Conservation (phyloP, 129 eudicot genomes). For the Chrysanthemum makinoi region DNA sequence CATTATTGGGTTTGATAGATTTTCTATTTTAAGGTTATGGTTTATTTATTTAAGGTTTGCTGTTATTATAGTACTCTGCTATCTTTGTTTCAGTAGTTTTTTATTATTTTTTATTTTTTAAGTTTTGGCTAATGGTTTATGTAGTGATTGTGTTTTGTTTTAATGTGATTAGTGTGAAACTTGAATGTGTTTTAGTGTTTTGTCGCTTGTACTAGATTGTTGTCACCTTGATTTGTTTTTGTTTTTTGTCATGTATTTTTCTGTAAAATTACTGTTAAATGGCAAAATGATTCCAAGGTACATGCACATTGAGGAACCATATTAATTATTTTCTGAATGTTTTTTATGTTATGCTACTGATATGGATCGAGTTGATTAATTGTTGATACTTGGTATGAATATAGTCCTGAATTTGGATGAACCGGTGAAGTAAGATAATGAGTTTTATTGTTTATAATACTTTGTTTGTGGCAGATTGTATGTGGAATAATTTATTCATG, state of each 20-base stretch:
- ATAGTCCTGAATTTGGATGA: no score
- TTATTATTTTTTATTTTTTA: not conserved
- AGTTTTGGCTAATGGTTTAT: not conserved
- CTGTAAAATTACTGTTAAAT: not conserved
- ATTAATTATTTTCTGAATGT: slow-evolving; percentile 7
- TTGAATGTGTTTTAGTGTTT: slow-evolving; percentile 14
- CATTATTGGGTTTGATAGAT: slow-evolving; percentile 2
- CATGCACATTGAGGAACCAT: slow-evolving; percentile 23
- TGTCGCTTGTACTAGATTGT: slow-evolving; percentile 13
- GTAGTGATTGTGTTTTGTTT: slow-evolving; percentile 10
- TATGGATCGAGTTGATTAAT: slow-evolving; percentile 7
- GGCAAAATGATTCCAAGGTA: slow-evolving; percentile 17
- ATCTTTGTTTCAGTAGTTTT: not conserved
- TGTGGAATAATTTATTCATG: slow-evolving; percentile 16
- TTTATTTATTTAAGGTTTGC: slow-evolving; percentile 8
- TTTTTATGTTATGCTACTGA: slow-evolving; percentile 1
- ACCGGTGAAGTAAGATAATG: no score
- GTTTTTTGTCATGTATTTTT: slow-evolving; percentile 30
- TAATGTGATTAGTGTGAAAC: slow-evolving; percentile 12
- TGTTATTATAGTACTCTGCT: slow-evolving; percentile 5
- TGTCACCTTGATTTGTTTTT: slow-evolving; percentile 5
- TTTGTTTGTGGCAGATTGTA: slow-evolving; percentile 27
- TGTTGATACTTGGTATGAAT: no score
- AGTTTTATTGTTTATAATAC: not conserved
- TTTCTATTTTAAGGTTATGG: not conserved